phyloP scores from a whole-genome alignment of 2,329 filamentous ascomycete genomes.

The Colletotrichum sp. region DNA sequence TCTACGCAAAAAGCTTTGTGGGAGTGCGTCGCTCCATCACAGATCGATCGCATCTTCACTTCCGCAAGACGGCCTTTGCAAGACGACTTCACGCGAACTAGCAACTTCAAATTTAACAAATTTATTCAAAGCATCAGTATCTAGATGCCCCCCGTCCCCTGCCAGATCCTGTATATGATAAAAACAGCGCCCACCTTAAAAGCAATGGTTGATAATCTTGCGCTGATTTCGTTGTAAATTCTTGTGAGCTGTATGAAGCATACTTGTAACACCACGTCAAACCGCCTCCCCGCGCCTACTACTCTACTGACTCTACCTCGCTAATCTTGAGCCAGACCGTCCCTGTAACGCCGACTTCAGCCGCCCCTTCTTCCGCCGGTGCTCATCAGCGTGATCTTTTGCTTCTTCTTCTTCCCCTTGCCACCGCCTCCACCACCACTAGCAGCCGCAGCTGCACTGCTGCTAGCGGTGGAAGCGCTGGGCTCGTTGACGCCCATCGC shows the following conservation, averaged over 20 bases:
- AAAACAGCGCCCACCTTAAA: not conserved
- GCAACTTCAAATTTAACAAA: not conserved
- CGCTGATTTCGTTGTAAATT: not conserved
- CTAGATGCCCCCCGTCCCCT: not conserved
- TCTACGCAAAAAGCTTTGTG: no score
- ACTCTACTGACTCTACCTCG: not conserved
- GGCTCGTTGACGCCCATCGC: conserved; percentile 48
- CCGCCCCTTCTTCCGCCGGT: conserved; percentile 61
- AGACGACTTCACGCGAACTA: no score
- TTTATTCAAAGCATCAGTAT: not conserved
- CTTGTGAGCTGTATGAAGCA: not conserved
- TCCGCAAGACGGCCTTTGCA: no score
- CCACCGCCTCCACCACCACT: conserved; percentile 33
- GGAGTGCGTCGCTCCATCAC: no score
- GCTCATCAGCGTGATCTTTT: conserved; percentile 76
- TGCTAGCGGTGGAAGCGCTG: conserved; percentile 20
- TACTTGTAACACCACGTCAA: not conserved
- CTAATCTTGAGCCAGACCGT: not conserved
- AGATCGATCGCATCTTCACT: no score
- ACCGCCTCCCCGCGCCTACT: not conserved
- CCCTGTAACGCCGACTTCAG: conserved; percentile 18
- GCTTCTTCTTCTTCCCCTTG: conserved; percentile 71
- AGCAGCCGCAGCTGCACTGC: conserved; percentile 15
- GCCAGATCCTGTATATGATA: not conserved
- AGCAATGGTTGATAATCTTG: not conserved